Evolutionary conservation across 1,284 basidiomycete species (phyloP).

Genomic region (Athelia sp.): DNA sequence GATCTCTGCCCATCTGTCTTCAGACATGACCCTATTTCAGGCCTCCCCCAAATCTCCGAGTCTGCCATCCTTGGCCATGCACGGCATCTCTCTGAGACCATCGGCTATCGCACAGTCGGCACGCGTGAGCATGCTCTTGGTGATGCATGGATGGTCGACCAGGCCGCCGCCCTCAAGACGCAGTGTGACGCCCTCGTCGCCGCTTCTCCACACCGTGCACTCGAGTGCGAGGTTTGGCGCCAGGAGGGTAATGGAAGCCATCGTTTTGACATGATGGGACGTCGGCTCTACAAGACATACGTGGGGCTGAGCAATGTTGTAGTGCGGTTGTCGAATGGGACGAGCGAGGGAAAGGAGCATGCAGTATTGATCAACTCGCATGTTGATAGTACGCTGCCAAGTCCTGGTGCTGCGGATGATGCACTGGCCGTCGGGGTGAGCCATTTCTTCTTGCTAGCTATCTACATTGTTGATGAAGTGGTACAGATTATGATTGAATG

Average conservation of each 20-base stretch:
- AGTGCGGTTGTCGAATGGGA: slow-evolving; percentile 83
- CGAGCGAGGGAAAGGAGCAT: slow-evolving; percentile 67
- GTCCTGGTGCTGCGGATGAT: slow-evolving; percentile 87
- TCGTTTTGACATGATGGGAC: slow-evolving; percentile 84
- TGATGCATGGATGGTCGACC: slow-evolving; percentile 77
- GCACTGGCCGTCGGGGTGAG: slow-evolving; percentile 77
- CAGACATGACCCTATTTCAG: slow-evolving; percentile 50
- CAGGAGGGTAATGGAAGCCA: slow-evolving; percentile 85
- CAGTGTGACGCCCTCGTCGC: slow-evolving; percentile 55
- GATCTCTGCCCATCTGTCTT: neutral
- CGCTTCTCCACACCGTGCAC: slow-evolving; percentile 43
- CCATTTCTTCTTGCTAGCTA: no score
- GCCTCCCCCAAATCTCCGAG: slow-evolving; percentile 68
- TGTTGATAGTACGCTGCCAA: slow-evolving; percentile 78
- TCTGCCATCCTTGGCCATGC: slow-evolving; percentile 57
- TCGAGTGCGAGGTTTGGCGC: slow-evolving; percentile 85
- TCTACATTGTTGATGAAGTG: neutral
- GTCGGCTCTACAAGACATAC: slow-evolving; percentile 90
- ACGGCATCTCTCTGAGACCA: slow-evolving; percentile 71
- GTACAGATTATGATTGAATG: slow-evolving; percentile 79
- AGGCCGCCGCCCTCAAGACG: slow-evolving; percentile 55
- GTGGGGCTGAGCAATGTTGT: slow-evolving; percentile 86
- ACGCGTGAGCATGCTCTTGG: slow-evolving; percentile 85
- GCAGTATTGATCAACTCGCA: slow-evolving; percentile 89
- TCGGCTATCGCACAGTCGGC: slow-evolving; percentile 91